These are phyloP conservation scores for Rheum nobile DNA, from an alignment of 148 eudicot genomes.

Conservation along the genomic window DNA sequence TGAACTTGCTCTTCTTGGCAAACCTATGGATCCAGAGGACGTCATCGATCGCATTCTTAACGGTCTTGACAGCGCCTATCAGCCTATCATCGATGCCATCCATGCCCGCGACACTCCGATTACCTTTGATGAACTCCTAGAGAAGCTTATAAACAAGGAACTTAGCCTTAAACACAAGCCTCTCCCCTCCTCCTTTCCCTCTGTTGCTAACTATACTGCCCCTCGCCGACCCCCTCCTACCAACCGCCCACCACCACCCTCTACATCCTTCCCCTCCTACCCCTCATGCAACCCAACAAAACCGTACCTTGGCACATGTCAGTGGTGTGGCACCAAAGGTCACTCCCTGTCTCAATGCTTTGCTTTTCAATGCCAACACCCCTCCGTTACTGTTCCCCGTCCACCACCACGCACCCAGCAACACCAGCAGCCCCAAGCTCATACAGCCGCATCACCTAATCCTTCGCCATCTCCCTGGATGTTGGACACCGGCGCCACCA, in stretches of 20 bases:
- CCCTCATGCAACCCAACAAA: neutral
- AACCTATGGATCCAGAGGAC: too few relatives aligned
- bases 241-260: too few relatives aligned
- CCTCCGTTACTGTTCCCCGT: neutral
- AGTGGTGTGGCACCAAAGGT: conserved; percentile 1
- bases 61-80: too few relatives aligned
- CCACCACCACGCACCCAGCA: neutral
- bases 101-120: too few relatives aligned
- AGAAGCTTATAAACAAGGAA: too few relatives aligned
- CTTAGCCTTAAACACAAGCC: too few relatives aligned
- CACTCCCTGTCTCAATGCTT: neutral
- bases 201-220: neutral
- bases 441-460: neutral
- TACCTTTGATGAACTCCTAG: too few relatives aligned
- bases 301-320: neutral
- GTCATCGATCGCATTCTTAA: too few relatives aligned
- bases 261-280: too few relatives aligned
- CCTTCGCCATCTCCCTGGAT: neutral
- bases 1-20: too few relatives aligned
- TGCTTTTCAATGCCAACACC: neutral
- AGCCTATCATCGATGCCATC: too few relatives aligned
- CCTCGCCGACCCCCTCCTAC: neutral
- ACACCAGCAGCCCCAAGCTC: neutral
- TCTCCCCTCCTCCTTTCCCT: neutral
- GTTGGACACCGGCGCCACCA: neutral